Base-by-base conservation (phyloP, 768 basidiomycete species). In the Hypsizygus marmoreus region DNA sequence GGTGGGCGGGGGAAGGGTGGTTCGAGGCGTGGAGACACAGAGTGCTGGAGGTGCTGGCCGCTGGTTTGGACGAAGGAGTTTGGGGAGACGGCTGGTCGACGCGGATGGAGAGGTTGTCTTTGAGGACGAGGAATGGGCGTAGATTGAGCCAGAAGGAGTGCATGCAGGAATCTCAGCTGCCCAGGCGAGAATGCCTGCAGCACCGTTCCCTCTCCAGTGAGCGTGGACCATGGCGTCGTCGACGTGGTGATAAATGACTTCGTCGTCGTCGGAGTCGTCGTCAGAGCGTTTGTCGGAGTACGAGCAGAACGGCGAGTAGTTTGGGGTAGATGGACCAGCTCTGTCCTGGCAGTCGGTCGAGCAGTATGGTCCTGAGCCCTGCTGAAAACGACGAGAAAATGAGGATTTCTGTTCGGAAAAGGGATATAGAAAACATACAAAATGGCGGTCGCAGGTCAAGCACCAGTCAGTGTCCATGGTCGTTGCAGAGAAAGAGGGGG, bases 391-490 rank as follows among this genome's bases (percentile, higher is more conserved):
- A 19, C 17, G 37, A 50, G 46, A 36, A 43, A 43, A 43, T 43
- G 47, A n/a, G 58, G 51, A 56, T 63, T n/a, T n/a, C n/a, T n/a
- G n/a, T n/a, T n/a, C n/a, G 60, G 47, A 52, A 26, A 42, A 4
- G 45, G 23, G 31, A 38, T 16, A 33, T 47, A 29, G 35, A 43
- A 38, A 36, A 77, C 80, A 28, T 62, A 80, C 85, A 51, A 83
- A 64, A 54, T 74, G 77, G 52, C 75, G 73, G 53, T 75, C 72
- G 71, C 86, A 89, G 44, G 73, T 70, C 54, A 88, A 70, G 62
- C 86, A 89, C 82, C 82, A 86, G 70, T 86, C 79, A 53, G 77
- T 74, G 65, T 86, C 84, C 76, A 84, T 80, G 56, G 66, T 32
- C 32, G 47, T 47, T 32, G 6, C 30, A 38, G 43, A 31, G 40